Conservation (phyloP, 2,329 filamentous ascomycete genomes). For the Sarocladium brachiariae region DNA sequence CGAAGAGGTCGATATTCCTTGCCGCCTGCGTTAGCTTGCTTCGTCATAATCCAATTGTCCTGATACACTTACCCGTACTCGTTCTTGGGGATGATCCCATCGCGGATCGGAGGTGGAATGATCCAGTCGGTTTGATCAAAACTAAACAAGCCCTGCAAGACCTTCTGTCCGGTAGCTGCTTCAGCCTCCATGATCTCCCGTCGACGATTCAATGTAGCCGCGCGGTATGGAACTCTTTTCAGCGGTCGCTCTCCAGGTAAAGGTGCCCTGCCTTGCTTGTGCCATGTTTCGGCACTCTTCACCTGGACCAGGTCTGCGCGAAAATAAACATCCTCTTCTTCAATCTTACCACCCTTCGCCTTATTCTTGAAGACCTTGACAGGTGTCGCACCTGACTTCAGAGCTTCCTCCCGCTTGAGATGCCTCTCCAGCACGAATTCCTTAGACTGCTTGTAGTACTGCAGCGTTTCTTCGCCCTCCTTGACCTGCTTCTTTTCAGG, state of each 20-base stretch:
- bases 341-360: constrained; percentile 65
- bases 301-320: constrained; percentile 76
- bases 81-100: constrained; percentile 89
- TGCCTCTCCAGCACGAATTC: constrained; percentile 84
- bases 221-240: constrained; percentile 84
- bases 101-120: constrained; percentile 75
- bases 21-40: constrained; percentile 15
- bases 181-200: constrained; percentile 84
- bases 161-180: constrained; percentile 71
- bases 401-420: constrained; percentile 83
- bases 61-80: constrained; percentile 59
- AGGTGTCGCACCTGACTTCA: constrained; percentile 60
- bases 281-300: constrained; percentile 93
- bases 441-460: constrained; percentile 79
- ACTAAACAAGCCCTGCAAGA: constrained; percentile 79
- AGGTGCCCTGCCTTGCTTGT: constrained; percentile 85
- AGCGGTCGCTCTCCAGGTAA: constrained; percentile 64
- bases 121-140: constrained; percentile 90
- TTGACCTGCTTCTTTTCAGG: constrained; percentile 66
- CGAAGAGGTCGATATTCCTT: constrained; percentile 91
- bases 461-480: constrained; percentile 73
- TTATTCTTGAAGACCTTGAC: constrained; percentile 69
- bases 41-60: neutral
- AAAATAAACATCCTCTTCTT: constrained; percentile 73
- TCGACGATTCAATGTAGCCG: constrained; percentile 79